These are phyloP conservation scores for Puccinia triticina DNA, from an alignment of 1,284 basidiomycete genomes.

Conservation along the genomic window DNA sequence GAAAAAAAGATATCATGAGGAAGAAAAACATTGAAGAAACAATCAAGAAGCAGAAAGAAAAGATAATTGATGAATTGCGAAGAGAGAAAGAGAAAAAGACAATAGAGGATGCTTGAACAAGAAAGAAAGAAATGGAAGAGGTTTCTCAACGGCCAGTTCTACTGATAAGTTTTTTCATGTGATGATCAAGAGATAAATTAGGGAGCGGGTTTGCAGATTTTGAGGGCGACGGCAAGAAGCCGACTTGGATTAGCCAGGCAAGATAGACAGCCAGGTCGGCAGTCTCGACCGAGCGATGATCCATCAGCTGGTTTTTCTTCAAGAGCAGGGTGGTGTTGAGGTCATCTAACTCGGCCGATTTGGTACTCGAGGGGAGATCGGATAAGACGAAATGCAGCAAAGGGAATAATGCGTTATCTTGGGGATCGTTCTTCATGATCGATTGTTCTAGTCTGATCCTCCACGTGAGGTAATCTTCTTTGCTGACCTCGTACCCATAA, in stretches of 20 bases:
- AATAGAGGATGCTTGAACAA: not conserved
- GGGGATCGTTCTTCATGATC: slow-evolving; percentile 77
- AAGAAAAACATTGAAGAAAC: slow-evolving; percentile 6
- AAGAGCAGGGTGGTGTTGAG: slow-evolving; percentile 75
- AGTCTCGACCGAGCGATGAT: slow-evolving; percentile 61
- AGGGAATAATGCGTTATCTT: slow-evolving; percentile 94
- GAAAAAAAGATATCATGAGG: not conserved
- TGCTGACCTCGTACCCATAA: slow-evolving; percentile 79
- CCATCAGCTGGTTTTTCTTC: slow-evolving; percentile 54
- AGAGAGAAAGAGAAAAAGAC: not conserved
- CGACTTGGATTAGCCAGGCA: slow-evolving; percentile 88
- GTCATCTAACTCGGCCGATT: slow-evolving; percentile 89
- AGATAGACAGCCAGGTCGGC: slow-evolving; percentile 78
- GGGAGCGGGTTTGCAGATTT: not conserved
- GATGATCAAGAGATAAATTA: slow-evolving; percentile 19
- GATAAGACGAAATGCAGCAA: slow-evolving; percentile 95
- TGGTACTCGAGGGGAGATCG: slow-evolving; percentile 94
- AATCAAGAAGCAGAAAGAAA: not conserved
- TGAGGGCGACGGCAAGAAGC: slow-evolving; percentile 73
- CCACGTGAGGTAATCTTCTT: slow-evolving; percentile 90
- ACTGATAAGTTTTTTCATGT: slow-evolving; percentile 37
- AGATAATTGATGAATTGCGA: not conserved
- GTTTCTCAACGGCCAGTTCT: slow-evolving; percentile 32
- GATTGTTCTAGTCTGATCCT: slow-evolving; percentile 88
- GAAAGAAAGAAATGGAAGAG: slow-evolving; percentile 9